These are phyloP conservation scores for Pseudofabraea citricarpa DNA, from an alignment of 2,329 filamentous ascomycete genomes.

Conservation along the genomic window DNA sequence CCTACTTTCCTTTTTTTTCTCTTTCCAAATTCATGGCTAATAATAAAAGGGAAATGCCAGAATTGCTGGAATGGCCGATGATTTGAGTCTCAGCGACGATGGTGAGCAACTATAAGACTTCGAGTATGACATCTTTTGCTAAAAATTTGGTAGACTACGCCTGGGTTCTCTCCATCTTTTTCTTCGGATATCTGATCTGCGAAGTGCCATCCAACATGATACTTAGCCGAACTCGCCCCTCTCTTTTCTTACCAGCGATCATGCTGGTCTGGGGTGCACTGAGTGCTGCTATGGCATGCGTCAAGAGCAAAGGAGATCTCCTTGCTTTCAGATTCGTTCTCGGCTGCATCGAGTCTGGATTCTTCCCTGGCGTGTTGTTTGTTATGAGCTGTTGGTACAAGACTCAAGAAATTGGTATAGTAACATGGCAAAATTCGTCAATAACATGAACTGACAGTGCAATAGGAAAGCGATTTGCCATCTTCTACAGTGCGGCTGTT, in stretches of 20 bases:
- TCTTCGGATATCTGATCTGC: conserved; percentile 46
- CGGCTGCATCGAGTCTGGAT: conserved; percentile 45
- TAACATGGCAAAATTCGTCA: no score
- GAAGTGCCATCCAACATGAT: conserved; percentile 45
- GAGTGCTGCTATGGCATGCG: conserved; percentile 45
- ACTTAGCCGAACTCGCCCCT: conserved; percentile 37
- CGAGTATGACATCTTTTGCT: no score
- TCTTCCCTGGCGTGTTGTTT: conserved; percentile 46
- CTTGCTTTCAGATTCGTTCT: conserved; percentile 44
- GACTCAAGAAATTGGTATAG: conserved; percentile 39
- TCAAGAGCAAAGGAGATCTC: conserved; percentile 40
- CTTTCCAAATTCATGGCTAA: conserved; percentile 1
- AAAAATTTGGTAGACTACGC: conserved; percentile 14
- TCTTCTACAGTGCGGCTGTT: conserved; percentile 53
- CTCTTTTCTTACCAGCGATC: conserved; percentile 37
- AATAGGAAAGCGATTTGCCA: conserved; percentile 44
- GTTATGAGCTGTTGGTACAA: conserved; percentile 55
- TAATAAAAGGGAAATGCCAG: conserved; percentile 41
- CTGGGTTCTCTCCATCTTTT: conserved; percentile 30
- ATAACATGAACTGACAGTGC: no score
- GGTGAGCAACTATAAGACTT: no score
- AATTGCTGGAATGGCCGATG: conserved; percentile 46
- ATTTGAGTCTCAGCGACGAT: conserved; percentile 30
- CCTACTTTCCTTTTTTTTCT: background rate
- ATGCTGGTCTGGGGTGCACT: conserved; percentile 44